phyloP scores from a whole-genome alignment of 2,329 filamentous ascomycete genomes.

The Pyricularia sp. region DNA sequence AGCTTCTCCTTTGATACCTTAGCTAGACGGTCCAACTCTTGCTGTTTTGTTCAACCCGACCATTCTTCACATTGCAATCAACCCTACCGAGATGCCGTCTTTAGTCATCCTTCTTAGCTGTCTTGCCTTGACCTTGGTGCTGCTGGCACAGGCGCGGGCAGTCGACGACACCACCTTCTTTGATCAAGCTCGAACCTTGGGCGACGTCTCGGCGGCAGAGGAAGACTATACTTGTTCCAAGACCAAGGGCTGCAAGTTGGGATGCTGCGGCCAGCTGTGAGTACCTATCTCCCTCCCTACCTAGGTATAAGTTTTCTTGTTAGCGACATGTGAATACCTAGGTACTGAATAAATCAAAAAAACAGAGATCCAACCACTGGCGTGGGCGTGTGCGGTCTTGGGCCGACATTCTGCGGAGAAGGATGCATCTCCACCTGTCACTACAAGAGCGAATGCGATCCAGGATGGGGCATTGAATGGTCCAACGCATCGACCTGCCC shows the following conservation, averaged over 20 bases:
- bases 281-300: not conserved
- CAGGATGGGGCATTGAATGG: slow-evolving; percentile 17
- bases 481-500: slow-evolving; percentile 17
- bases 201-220: not conserved
- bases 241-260: not conserved
- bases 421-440: slow-evolving; percentile 16
- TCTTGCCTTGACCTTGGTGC: not conserved
- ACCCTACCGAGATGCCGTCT: not conserved
- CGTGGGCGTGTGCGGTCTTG: slow-evolving; percentile 13
- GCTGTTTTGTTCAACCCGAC: not conserved
- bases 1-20: not conserved
- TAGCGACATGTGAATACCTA: not conserved
- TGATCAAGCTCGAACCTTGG: not conserved
- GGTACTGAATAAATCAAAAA: not conserved
- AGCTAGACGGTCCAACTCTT: not conserved
- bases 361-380: not conserved
- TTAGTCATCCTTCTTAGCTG: not conserved
- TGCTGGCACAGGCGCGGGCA: not conserved
- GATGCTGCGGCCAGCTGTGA: slow-evolving; percentile 2
- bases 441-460: slow-evolving; percentile 19
- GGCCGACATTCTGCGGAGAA: slow-evolving; percentile 14
- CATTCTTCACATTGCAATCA: not conserved
- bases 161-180: not conserved
- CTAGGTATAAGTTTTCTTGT: not conserved
- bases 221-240: not conserved